Conservation (phyloP, 139 green algal species). For the Deuterostichococcus epilithicus region DNA sequence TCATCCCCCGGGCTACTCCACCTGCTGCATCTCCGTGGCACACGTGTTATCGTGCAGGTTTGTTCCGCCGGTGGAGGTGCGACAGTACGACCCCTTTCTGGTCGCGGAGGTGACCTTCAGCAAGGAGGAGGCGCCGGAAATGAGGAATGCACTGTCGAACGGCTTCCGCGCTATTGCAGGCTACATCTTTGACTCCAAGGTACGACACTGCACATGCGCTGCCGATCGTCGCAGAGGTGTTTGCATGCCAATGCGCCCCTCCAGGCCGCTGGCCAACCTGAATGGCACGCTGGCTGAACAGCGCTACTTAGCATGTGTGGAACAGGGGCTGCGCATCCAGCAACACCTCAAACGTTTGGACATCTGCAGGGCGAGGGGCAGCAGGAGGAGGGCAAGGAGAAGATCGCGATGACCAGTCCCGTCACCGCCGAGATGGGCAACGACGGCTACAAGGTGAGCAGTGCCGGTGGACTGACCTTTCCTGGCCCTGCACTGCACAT, state of each 20-base stretch:
- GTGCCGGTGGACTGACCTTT: too few species aligned
- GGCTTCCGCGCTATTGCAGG: conserved; percentile 30
- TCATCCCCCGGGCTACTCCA: not conserved
- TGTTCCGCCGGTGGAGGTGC: conserved; percentile 20
- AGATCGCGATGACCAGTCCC: conserved; percentile 62
- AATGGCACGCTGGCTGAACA: too few species aligned
- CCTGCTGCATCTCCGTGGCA: not conserved
- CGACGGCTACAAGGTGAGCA: conserved; percentile 8
- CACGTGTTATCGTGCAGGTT: not conserved
- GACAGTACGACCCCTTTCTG: conserved; percentile 44
- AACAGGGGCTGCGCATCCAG: not conserved
- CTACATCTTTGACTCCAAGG: not conserved
- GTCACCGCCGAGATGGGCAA: conserved; percentile 40
- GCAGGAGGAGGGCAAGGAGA: conserved; percentile 8
- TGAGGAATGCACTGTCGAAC: conserved; percentile 21
- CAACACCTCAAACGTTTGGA: not conserved
- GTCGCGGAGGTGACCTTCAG: conserved; percentile 40
- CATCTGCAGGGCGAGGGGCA: not conserved
- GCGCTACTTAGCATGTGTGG: too few species aligned
- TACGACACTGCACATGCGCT: too few species aligned
- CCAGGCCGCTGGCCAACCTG: too few species aligned
- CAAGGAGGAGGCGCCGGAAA: conserved; percentile 12
- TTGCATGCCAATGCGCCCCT: not conserved
- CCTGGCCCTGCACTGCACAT: too few species aligned
- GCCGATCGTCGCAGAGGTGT: too few species aligned